Evolutionary conservation across 352 stramenopile species (phyloP), one percentile per base, ranked within the genome.

Genomic region (Phytophthora fragariae): DNA sequence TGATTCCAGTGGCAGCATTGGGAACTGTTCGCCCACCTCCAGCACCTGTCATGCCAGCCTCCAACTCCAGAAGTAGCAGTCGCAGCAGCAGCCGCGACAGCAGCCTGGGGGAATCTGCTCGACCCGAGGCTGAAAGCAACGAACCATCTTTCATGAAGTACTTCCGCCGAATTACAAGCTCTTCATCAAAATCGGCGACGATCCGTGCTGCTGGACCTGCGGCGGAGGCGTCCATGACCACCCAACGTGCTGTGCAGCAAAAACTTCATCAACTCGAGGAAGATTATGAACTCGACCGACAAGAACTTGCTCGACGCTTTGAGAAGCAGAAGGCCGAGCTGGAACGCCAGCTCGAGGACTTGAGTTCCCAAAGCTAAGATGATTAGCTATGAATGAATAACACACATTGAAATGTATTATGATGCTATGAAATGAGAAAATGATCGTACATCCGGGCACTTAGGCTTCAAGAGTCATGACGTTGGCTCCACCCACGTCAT

Each of bases 71-170:
- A 15, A 77, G 56, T 49, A 74, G 65, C 65, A 78, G 61, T 73
- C 64, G 50, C 6, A 60, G 52, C 35, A 68, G 44, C 17, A 77
- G 59, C 9, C 57, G 44, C 27, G 39, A 29, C 35, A 57, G 62
- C 55, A 77, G 53, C 65, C 54, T 73, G 53, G 64, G 50, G 8
- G 68, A 73, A 49, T 9, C 55, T 24, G 19, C 31, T 27, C 41
- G 72, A 65, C 73, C 52, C 33, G 70, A 68, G 35, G 60, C 33
- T 12, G 46, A 72, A 60, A 70, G 19, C 67, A 77, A 68, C 49
- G 74, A 95, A 70, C 86, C 88, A 33, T 92, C 88, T 19, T 95
- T 95, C 72, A 95, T 95, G 85, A 93, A 92, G 57, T 95, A 93
- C 72, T 93, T 95, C 70, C 80, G 86, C 11, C 72, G 86, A 49